Base-by-base conservation (phyloP, 139 green algal species). In the Coelastrella sp. region DNA sequence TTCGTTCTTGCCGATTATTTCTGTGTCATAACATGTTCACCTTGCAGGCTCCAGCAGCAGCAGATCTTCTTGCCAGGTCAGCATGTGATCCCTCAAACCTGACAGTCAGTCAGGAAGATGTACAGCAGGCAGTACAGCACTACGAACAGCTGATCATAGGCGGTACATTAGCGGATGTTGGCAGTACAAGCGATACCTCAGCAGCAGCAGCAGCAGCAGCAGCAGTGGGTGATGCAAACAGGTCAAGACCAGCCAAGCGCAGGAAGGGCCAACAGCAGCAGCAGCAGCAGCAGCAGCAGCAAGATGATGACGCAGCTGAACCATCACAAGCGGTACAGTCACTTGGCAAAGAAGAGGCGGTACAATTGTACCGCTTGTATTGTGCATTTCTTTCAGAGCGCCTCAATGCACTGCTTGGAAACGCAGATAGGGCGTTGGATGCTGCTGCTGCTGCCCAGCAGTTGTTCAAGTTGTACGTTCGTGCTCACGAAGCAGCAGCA, bases 1-100 rank as follows among this genome's bases (percentile, higher is more conserved):
- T n/a, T n/a, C n/a, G n/a, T n/a, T n/a, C n/a, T n/a, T n/a, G n/a
- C n/a, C n/a, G n/a, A n/a, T n/a, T n/a, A n/a, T n/a, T n/a, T n/a
- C n/a, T n/a, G n/a, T n/a, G n/a, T n/a, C n/a, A n/a, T n/a, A n/a
- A n/a, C n/a, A n/a, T n/a, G n/a, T n/a, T n/a, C n/a, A n/a, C n/a
- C n/a, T 5, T 62, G 38, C 67, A 86, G 80, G 66, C 60, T 1
- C 80, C 80, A 27, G 80, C 88, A 59, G 90, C 90, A 11, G 94
- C 87, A 85, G 91, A 94, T 41, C 64, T 96, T 72, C 84, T 87
- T 1, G 93, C 93, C 0, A 68, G 90, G 19, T 32, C 35, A 30
- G 51, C 66, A 5, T 79, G 66, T 50, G 50, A 79, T 35, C 80
- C 80, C 2, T 5, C 15, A 2, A 63, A 86, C 34, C 23, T 50